Conservation (phyloP, 257 asterid species). For the Buddleja alternifolia region DNA sequence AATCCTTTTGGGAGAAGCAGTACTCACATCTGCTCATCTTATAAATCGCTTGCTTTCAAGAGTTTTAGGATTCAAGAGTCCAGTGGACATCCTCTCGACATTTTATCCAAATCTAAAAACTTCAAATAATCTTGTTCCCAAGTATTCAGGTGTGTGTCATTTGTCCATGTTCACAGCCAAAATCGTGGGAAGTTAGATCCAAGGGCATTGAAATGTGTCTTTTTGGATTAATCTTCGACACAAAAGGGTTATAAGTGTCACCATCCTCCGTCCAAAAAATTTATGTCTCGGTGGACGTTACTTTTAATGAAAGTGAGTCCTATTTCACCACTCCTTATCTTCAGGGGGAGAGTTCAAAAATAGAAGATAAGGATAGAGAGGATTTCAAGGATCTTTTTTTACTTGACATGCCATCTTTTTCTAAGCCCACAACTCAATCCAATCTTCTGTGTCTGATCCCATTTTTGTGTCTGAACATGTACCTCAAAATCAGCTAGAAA, state of each 20-base stretch:
- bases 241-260: not conserved
- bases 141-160: not conserved
- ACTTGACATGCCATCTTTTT: too few species aligned
- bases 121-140: not conserved
- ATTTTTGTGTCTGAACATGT: too few species aligned
- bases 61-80: too few species aligned
- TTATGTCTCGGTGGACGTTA: not conserved
- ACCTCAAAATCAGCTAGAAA: too few species aligned
- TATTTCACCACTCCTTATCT: not conserved
- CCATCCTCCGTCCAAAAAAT: not conserved
- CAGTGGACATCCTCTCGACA: not conserved
- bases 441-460: too few species aligned
- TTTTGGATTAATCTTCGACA: not conserved
- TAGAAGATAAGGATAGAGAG: too few species aligned
- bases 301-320: not conserved
- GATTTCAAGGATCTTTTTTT: too few species aligned
- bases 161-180: not conserved
- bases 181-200: not conserved
- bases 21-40: too few species aligned
- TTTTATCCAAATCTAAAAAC: not conserved
- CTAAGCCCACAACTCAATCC: too few species aligned
- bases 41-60: too few species aligned
- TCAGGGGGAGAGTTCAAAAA: too few species aligned
- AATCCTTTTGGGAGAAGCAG: too few species aligned
- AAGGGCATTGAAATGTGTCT: not conserved